phyloP scores from a whole-genome alignment of 345 rosid species.

The Eutrema heterophyllum region DNA sequence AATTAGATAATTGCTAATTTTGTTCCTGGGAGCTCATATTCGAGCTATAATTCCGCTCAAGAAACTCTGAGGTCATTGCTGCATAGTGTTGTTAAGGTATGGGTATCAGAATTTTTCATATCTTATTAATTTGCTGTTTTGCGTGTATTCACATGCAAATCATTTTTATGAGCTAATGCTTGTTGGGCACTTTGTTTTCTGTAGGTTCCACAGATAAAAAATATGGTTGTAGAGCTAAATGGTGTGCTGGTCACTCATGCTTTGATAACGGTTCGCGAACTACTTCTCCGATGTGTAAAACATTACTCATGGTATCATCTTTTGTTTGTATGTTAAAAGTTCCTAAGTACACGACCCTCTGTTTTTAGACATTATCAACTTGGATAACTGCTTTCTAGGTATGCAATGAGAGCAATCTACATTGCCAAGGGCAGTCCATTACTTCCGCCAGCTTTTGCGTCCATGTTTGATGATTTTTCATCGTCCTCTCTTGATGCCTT shows the following conservation, averaged over 20 bases:
- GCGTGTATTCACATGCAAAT: constrained; percentile 7
- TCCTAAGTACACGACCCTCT: background rate
- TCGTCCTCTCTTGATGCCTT: constrained; percentile 92
- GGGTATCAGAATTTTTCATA: constrained; percentile 9
- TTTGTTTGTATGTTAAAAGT: constrained; percentile 1
- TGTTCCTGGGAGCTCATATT: constrained; percentile 77
- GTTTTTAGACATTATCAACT: constrained; percentile 4
- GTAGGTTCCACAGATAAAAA: constrained; percentile 80
- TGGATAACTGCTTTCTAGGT: constrained; percentile 46
- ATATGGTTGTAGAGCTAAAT: constrained; percentile 88
- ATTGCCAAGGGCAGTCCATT: constrained; percentile 89
- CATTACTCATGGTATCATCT: constrained; percentile 80
- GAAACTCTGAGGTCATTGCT: constrained; percentile 83
- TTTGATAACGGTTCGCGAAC: constrained; percentile 73
- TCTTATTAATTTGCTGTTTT: constrained; percentile 17
- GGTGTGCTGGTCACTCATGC: constrained; percentile 93
- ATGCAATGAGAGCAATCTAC: constrained; percentile 86
- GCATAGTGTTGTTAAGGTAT: constrained; percentile 91
- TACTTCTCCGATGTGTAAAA: constrained; percentile 65
- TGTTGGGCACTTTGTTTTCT: constrained; percentile 26
- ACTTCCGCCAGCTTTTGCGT: constrained; percentile 82
- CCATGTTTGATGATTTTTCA: constrained; percentile 85
- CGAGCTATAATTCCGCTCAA: constrained; percentile 86
- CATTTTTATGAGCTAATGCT: constrained; percentile 4
- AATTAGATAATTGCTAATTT: constrained; percentile 71